A percentile compares a stretch with the other conserved stretches of the same genome.
phyloP scores from a whole-genome alignment of 305 asterid species.

The Stenogyne calaminthoides region DNA sequence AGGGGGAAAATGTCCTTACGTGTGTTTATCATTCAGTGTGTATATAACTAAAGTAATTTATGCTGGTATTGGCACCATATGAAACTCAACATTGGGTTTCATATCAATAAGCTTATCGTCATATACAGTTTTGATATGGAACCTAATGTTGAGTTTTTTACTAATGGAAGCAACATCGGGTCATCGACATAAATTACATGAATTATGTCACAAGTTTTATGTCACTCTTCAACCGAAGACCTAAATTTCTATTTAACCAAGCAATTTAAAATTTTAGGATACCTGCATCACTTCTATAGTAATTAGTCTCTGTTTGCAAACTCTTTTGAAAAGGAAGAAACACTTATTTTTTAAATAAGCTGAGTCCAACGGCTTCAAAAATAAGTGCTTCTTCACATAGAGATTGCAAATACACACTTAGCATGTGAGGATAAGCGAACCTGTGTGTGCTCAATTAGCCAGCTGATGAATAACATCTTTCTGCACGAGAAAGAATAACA shows the following conservation, averaged over 20 bases:
- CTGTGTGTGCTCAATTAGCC: slow-evolving; percentile 42
- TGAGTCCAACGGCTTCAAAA: too few species aligned
- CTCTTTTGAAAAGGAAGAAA: too few species aligned
- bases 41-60: too few species aligned
- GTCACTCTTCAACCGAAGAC: too few species aligned
- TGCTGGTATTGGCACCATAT: neutral
- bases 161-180: neutral
- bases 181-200: neutral
- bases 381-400: too few species aligned
- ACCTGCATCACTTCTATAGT: neutral
- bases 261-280: neutral
- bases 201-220: neutral
- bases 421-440: slow-evolving; percentile 24
- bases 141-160: neutral
- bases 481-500: slow-evolving; percentile 39
- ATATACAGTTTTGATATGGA: neutral
- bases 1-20: neutral
- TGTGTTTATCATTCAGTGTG: too few species aligned
- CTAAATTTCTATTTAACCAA: neutral
- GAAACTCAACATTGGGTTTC: neutral
- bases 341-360: too few species aligned
- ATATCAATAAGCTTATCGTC: too few species aligned
- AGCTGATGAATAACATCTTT: slow-evolving; percentile 59
- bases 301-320: too few species aligned
- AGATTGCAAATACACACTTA: too few species aligned